phyloP scores from a whole-genome alignment of 441 rosid genomes.

The Capsella rubella region DNA sequence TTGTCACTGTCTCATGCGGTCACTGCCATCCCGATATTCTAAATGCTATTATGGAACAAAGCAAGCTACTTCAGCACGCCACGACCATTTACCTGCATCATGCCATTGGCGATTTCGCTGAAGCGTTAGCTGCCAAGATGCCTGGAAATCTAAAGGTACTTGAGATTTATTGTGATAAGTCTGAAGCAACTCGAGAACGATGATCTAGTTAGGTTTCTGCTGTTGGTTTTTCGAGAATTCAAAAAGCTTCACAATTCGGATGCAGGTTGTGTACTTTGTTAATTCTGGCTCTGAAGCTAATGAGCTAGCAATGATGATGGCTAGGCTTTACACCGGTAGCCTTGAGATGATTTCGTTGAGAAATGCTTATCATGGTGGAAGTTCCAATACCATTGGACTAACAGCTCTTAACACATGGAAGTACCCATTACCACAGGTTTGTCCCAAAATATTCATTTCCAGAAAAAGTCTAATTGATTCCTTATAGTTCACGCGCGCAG shows the following conservation, averaged over 20 bases:
- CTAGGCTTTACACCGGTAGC: conserved; percentile 79
- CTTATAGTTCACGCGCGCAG: neutral
- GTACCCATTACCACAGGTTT: conserved; percentile 90
- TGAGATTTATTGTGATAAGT: neutral
- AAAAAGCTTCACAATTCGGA: conserved; percentile 18
- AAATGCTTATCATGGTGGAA: conserved; percentile 98
- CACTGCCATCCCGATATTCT: conserved; percentile 90
- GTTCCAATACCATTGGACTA: conserved; percentile 82
- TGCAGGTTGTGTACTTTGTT: conserved; percentile 92
- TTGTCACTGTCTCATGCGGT: conserved; percentile 92
- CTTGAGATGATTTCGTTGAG: conserved; percentile 91
- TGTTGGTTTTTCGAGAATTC: conserved; percentile 25
- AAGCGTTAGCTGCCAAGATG: conserved; percentile 90
- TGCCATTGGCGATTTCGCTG: conserved; percentile 85
- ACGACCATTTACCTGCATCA: conserved; percentile 89
- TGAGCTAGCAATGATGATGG: conserved; percentile 96
- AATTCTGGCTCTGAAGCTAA: conserved; percentile 96
- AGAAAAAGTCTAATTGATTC: neutral
- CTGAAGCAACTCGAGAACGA: conserved; percentile 1
- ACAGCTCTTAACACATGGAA: conserved; percentile 93
- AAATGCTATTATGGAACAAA: conserved; percentile 74
- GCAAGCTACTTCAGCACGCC: conserved; percentile 89
- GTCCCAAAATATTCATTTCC: conserved; percentile 10
- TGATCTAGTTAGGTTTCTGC: conserved; percentile 4
- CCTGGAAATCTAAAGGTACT: conserved; percentile 87